A percentile compares a stretch with the other conserved stretches of the same genome.
phyloP scores from a whole-genome alignment of 2,329 filamentous ascomycete species.

The Lasiodiplodia citricola region DNA sequence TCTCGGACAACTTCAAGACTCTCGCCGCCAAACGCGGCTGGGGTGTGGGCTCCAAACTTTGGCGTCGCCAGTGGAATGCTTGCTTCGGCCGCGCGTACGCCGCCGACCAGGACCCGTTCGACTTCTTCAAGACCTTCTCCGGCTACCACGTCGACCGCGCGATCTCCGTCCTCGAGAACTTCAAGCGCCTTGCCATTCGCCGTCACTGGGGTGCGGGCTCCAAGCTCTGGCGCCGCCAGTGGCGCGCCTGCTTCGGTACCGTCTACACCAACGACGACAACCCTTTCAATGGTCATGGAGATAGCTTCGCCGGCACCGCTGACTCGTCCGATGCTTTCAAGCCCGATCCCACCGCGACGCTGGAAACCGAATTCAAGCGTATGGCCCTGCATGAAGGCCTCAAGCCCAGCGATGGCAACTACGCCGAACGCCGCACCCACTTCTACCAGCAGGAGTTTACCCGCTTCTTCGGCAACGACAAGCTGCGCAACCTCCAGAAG shows the following conservation, averaged over 20 bases:
- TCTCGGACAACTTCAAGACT: neutral
- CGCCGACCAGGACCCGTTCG: neutral
- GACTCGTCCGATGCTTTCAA: too few relatives aligned
- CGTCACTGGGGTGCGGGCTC: neutral
- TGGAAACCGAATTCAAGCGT: neutral
- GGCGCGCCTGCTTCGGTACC: slow-evolving; percentile 31
- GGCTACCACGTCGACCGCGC: neutral
- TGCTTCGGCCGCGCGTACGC: slow-evolving; percentile 29
- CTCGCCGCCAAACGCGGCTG: slow-evolving; percentile 3
- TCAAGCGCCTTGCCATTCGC: slow-evolving; percentile 7
- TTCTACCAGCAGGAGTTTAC: slow-evolving; percentile 29
- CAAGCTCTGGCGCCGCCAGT: slow-evolving; percentile 29
- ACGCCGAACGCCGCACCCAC: neutral
- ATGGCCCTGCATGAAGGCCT: neutral
- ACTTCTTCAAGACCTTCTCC: slow-evolving; percentile 1
- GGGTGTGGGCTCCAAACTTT: neutral
- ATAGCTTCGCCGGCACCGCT: neutral
- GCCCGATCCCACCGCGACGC: neutral
- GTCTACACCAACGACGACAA: neutral
- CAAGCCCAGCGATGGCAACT: neutral
- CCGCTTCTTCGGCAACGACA: slow-evolving; percentile 32
- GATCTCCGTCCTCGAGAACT: neutral
- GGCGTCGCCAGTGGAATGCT: slow-evolving; percentile 30
- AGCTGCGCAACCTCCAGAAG: slow-evolving; percentile 35
- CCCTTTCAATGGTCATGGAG: neutral